Evolutionary conservation across 441 rosid species (phyloP), one percentile per base, ranked within the genome.

Genomic region (Gossypium lobatum): DNA sequence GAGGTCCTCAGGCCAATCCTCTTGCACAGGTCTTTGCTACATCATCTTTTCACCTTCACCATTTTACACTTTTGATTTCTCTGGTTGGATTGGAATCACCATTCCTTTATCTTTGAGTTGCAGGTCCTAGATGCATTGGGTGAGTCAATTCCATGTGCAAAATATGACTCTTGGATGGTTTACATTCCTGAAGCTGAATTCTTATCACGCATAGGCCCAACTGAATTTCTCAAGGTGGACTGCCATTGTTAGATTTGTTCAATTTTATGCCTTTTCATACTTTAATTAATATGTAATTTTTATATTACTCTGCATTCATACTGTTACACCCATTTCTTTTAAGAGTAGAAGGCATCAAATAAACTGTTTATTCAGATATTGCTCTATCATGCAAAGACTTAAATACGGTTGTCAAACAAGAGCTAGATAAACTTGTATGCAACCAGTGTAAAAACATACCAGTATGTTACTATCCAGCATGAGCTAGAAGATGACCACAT

Each of bases 161-260:
- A 80, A 4, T 91, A 95, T 75, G 98, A 95, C 77, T 95, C 98
- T 73, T 89, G 98, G 98, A 95, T 85, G 97, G 97, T 94, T 16
- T 88, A 89, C 73, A 75, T 95, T 68, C 97, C 97, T 37, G 98
- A 94, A 79, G 98, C 91, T 3, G 97, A 94, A 60, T 91, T 94
- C 85, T 83, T 92, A 77, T 94, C 98, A 4, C 88, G 89, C 69
- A 95, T 95, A 37, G 97, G 98, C 21, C 96, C 97, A n/a, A 88
- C 92, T 0, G 97, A 92, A 72, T 91, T 91, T 84, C 91, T 80
- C 76, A 91, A 91, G 98, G 98, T 95, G 71, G 59, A 59, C 71
- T 66, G 28, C 57, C 25, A 13, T 75, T 46, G 45, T 71, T 37
- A 57, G 16, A 18, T 70, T 53, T 55, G 42, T 55, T 70, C 16